Conservation (phyloP, 2,329 filamentous ascomycete genomes). For the Gremmenia infestans region DNA sequence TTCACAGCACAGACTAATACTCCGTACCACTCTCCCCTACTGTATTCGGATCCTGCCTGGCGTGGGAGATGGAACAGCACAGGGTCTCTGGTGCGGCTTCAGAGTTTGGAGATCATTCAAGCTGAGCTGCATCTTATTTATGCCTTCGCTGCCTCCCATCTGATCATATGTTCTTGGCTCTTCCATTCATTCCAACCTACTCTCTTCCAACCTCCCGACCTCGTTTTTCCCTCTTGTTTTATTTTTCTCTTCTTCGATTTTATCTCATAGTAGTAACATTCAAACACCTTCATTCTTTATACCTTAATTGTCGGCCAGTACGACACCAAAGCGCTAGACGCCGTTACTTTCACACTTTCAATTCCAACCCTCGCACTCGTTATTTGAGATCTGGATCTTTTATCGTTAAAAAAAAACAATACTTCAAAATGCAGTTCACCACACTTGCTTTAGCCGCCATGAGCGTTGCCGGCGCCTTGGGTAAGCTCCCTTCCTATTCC, state of each 20-base stretch:
- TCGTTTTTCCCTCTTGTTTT: conserved; percentile 9
- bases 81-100: background rate
- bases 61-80: background rate
- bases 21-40: background rate
- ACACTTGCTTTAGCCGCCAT: conserved; percentile 27
- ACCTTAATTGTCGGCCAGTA: conserved; percentile 31
- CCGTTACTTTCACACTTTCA: conserved; percentile 8
- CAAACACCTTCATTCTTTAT: conserved; percentile 8
- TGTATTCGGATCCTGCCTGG: too few relatives aligned
- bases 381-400: conserved; percentile 19
- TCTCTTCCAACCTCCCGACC: conserved; percentile 3
- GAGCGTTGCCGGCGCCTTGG: conserved; percentile 27
- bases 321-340: conserved; percentile 31
- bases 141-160: conserved; percentile 11
- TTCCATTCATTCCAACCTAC: background rate
- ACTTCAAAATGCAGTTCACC: conserved; percentile 31
- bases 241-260: conserved; percentile 4
- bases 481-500: conserved; percentile 20
- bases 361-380: conserved; percentile 16
- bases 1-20: background rate
- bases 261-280: background rate
- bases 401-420: conserved; percentile 2
- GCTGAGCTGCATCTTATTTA: conserved; percentile 5
- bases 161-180: conserved; percentile 4
- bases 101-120: conserved; percentile 7